Percentiles rank a stretch among this genome's conserved stretches.
Conservation (phyloP, 2,329 filamentous ascomycete genomes). For the Pleurostoma richardsiae region DNA sequence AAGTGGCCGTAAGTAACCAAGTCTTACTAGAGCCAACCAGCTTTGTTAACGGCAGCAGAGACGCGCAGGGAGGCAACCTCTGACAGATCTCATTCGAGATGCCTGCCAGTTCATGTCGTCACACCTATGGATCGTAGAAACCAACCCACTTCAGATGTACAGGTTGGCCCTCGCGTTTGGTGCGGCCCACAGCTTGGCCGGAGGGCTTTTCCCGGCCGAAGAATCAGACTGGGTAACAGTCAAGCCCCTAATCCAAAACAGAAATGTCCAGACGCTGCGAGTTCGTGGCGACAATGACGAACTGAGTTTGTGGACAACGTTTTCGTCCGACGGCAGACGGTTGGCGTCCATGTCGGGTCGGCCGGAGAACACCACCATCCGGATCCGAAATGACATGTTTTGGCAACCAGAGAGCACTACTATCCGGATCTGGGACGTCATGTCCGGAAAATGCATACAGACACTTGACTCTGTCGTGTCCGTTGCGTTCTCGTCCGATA, state of each 20-base stretch:
- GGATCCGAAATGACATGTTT: no score
- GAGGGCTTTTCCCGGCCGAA: constrained; percentile 3
- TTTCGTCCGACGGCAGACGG: constrained; percentile 2
- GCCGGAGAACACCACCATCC: no score
- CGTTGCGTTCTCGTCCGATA: constrained; percentile 2
- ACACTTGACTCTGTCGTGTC: constrained; percentile 2
- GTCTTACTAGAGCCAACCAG: no score
- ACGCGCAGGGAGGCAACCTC: no score
- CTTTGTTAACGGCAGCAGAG: no score
- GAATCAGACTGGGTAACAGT: constrained; percentile 7
- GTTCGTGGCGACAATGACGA: not conserved
- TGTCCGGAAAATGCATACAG: constrained; percentile 4
- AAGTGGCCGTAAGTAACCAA: no score
- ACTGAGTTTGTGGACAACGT: not conserved
- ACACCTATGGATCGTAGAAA: constrained; percentile 3
- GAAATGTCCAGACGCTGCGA: not conserved
- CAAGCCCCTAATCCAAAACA: not conserved
- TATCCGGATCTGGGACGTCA: not conserved
- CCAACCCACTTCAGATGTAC: constrained; percentile 10
- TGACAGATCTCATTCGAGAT: no score
- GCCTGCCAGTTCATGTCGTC: no score
- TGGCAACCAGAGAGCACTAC: not conserved
- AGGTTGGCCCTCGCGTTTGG: constrained; percentile 11
- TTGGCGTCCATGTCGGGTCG: no score
- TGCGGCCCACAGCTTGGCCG: constrained; percentile 3